A percentile compares a stretch with the other conserved stretches of the same genome.
Conservation (phyloP, 441 rosid species). For the Populus hybrid region DNA sequence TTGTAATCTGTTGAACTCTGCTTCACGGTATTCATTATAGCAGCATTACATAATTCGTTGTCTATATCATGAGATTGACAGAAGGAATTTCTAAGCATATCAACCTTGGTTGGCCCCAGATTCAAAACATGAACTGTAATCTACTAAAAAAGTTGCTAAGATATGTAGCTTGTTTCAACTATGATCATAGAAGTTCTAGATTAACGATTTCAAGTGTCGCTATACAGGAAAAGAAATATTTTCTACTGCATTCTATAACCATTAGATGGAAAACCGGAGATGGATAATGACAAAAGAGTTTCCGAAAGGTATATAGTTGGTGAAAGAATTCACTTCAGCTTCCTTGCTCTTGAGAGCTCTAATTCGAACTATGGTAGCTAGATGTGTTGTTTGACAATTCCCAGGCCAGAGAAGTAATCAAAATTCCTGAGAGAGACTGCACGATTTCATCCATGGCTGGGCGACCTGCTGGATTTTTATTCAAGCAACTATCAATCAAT, state of each 20-base stretch:
- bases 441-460: constrained; percentile 67
- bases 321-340: neutral
- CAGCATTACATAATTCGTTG: neutral
- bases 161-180: neutral
- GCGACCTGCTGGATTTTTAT: constrained; percentile 53
- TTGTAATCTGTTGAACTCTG: neutral
- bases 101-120: neutral
- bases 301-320: neutral
- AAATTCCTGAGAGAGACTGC: constrained; percentile 47
- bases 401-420: constrained; percentile 36
- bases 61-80: neutral
- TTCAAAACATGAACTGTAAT: neutral
- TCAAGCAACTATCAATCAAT: constrained; percentile 52
- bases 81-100: neutral
- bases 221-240: neutral
- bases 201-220: neutral
- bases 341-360: constrained; percentile 7
- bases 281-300: neutral
- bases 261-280: neutral
- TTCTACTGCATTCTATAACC: neutral
- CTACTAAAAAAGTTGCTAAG: neutral
- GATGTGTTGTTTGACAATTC: constrained; percentile 29
- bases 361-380: constrained; percentile 4
- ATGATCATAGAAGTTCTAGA: neutral
- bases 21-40: neutral